Evolutionary conservation across 148 eudicot genomes (phyloP), one percentile per base, ranked within the genome.

Genomic region (Heliamphora exappendiculata): DNA sequence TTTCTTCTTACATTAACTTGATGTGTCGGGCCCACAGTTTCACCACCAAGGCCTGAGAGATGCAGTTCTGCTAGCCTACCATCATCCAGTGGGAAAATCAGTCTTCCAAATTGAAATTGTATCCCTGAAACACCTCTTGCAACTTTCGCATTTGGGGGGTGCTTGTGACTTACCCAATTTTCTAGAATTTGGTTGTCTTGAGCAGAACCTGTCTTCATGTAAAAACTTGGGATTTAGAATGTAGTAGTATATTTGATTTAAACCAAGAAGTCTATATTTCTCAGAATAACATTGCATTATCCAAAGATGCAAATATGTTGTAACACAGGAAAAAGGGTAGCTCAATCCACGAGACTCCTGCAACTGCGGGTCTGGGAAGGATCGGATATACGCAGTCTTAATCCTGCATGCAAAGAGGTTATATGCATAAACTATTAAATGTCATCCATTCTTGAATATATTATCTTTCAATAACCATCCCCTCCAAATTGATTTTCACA

Each of bases 21-120:
- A 51, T 84, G 42, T 45, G 66, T 49, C 17, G 96, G 94, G 42
- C 96, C 94, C 7, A 80, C 55, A 51, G 64, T 79, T 80, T 87
- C 91, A n/a, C 98, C 98, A 12, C 96, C 92, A 26, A 83, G 47
- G n/a, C 91, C 91, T 49, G 96, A 72, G 59, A 86, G 73, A 76
- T 93, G 96, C 45, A 93, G 84, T 75, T 93, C 96, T 71, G 88
- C 91, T 9, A 91, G 82, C 86, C 98, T 87, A 11, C 98, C 96
- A 67, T 93, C 98, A 51, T 91, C 96, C 44, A 93, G 82, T 17
- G 88, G 80, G 63, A 89, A 93, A 31, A 93, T 67, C 22, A 79
- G 76, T 66, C 98, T 83, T 36, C 96, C 93, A 65, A 76, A 53
- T 74, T 88, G 94, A 73, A 87, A 80, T 74, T 85, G 84, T 50